Percentiles rank a stretch among this genome's conserved stretches.
Evolutionary conservation across 202 grass and related monocot species (phyloP).

Genomic region (Bolboschoenoplectus hybrid): DNA sequence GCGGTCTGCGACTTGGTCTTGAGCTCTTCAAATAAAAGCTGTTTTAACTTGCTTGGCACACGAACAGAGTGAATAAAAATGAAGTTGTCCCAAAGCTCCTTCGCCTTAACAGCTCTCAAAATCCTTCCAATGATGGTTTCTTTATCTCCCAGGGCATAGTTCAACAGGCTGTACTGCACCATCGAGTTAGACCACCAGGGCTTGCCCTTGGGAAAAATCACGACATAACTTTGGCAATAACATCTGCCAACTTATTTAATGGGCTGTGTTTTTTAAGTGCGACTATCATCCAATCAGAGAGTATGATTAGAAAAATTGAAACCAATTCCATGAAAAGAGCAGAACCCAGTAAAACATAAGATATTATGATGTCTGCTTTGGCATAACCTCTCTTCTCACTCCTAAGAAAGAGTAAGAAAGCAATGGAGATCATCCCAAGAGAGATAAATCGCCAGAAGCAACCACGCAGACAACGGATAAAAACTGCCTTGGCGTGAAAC

Average conservation of each 20-base stretch:
- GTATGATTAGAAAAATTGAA: slow-evolving; percentile 29
- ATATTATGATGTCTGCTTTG: slow-evolving; percentile 16
- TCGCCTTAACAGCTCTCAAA: slow-evolving; percentile 14
- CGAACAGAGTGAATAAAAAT: slow-evolving; percentile 16
- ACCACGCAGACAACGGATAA: slow-evolving; percentile 30
- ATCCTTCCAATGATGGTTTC: neutral
- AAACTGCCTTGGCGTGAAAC: slow-evolving; percentile 51
- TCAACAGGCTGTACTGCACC: slow-evolving; percentile 47
- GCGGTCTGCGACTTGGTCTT: slow-evolving; percentile 45
- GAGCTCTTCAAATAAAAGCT: slow-evolving; percentile 46
- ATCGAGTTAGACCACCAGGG: slow-evolving; percentile 59
- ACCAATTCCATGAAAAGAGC: slow-evolving; percentile 48
- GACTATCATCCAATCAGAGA: slow-evolving; percentile 52
- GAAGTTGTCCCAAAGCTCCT: slow-evolving; percentile 44
- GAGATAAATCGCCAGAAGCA: slow-evolving; percentile 33
- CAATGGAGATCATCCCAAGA: neutral
- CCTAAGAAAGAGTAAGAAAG: neutral
- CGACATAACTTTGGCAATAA: neutral
- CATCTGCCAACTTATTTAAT: neutral
- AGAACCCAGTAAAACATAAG: slow-evolving; percentile 47
- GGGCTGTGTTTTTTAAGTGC: neutral
- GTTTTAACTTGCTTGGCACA: slow-evolving; percentile 41
- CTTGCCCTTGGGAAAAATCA: slow-evolving; percentile 34
- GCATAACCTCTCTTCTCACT: neutral
- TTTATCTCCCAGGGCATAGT: slow-evolving; percentile 41